Evolutionary conservation across 345 rosid genomes (phyloP).

Genomic region (Aquilaria sinensis): DNA sequence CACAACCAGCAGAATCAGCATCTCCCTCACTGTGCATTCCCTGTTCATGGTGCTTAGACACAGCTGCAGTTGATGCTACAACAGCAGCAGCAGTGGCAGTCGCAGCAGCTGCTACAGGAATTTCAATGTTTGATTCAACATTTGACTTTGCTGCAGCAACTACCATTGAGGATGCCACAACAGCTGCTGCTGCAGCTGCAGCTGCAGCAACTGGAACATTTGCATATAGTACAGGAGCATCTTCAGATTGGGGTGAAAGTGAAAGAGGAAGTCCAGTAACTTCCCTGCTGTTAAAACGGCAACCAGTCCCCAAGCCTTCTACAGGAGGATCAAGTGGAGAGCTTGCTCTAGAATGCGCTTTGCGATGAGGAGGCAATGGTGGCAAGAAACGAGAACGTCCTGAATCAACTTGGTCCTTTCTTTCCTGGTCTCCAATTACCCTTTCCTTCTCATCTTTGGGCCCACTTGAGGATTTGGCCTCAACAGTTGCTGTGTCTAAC

Average conservation of each 20-base stretch:
- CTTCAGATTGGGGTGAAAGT: slow-evolving; percentile 40
- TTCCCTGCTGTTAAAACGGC: slow-evolving; percentile 29
- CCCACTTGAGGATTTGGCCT: slow-evolving; percentile 32
- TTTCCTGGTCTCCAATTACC: slow-evolving; percentile 26
- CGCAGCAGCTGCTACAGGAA: slow-evolving; percentile 93
- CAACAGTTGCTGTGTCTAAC: slow-evolving; percentile 35
- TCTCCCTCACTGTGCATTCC: slow-evolving; percentile 48
- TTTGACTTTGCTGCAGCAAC: slow-evolving; percentile 77
- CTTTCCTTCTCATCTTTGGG: slow-evolving; percentile 29
- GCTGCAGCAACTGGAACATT: slow-evolving; percentile 83
- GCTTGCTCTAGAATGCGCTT: slow-evolving; percentile 29
- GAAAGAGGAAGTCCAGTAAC: slow-evolving; percentile 27
- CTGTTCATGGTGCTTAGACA: slow-evolving; percentile 53
- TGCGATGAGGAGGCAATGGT: slow-evolving; percentile 55
- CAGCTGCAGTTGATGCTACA: slow-evolving; percentile 83
- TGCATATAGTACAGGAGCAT: slow-evolving; percentile 32
- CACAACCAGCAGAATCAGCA: slow-evolving; percentile 40
- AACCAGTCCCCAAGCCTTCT: slow-evolving; percentile 30
- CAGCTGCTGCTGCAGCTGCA: slow-evolving; percentile 89
- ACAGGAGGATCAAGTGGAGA: slow-evolving; percentile 19
- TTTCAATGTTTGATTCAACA: slow-evolving; percentile 57
- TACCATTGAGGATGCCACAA: slow-evolving; percentile 94
- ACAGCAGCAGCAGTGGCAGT: slow-evolving; percentile 94
- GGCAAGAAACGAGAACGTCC: slow-evolving; percentile 49
- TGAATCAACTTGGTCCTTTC: slow-evolving; percentile 36